Evolutionary conservation across 352 stramenopile genomes (phyloP), one percentile per base, ranked within the genome.

Genomic region (Phytophthora idaei): DNA sequence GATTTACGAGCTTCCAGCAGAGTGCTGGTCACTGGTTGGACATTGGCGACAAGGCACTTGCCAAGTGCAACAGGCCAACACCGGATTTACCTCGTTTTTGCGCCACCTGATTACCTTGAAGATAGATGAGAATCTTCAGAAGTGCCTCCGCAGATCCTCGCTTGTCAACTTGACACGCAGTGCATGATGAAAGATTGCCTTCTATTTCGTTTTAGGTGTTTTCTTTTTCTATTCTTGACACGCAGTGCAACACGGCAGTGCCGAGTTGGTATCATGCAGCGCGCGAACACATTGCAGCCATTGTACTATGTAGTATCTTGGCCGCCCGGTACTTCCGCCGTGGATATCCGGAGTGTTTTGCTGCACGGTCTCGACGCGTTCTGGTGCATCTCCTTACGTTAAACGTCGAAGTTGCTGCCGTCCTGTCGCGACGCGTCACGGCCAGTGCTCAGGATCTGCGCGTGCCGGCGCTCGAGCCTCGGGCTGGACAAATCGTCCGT

Each of bases 401-500:
- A 17, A 42, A 17, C 36, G 36, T 42, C 36, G 36, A 42, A 42
- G 36, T 42, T n/a, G 39, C 41, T 42, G 52, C 52, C 45, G 67
- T 77, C 74, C 64, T 41, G 74, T 81, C 74, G 70, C 57, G 39
- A 67, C 61, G 71, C 71, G 74, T 81, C 74, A 81, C 63, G 62
- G 36, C 15, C 17, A 7, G 42, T 49, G 46, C 68, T 81, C 67
- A 31, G 39, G 27, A 48, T 65, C 36, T 67, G 48, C 51, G 4
- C 52, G 27, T 67, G 31, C 50, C 52, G 57, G 49, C 55, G 58
- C 52, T 69, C 3, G 5, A 63, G 52, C 34, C 25, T 47, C 27
- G 29, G 39, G 36, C 21, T 53, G 36, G 12, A 42, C 3, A 12
- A 6, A 14, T 12, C 9, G 36, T 42, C 36, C 36, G 36, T 42